phyloP scores from a whole-genome alignment of 192 early-diverging fungal genomes.

The Coemansia furcata region DNA sequence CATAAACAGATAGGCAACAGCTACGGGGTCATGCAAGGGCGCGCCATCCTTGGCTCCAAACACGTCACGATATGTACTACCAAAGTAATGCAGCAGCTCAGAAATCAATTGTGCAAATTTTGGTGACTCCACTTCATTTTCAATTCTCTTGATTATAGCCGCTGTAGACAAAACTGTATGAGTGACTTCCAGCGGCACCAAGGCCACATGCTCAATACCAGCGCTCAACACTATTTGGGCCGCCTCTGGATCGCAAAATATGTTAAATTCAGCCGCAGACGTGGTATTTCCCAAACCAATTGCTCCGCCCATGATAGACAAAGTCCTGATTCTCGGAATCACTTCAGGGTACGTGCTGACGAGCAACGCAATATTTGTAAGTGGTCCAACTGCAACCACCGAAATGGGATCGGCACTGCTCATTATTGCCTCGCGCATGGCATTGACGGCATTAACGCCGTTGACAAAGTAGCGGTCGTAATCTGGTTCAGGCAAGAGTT shows the following conservation, averaged over 20 bases:
- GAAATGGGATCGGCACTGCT: conserved; percentile 10
- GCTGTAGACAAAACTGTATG: conserved; percentile 11
- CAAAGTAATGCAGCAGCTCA: conserved; percentile 15
- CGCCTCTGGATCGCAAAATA: conserved; percentile 37
- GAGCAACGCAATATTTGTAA: conserved; percentile 53
- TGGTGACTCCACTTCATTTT: not conserved
- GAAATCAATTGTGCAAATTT: conserved; percentile 16
- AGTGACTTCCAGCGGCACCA: conserved; percentile 32
- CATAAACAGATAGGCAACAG: conserved; percentile 28
- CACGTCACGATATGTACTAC: conserved; percentile 8
- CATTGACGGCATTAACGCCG: conserved; percentile 13
- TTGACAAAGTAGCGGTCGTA: conserved; percentile 10
- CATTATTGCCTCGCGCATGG: conserved; percentile 27
- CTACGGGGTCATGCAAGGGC: conserved; percentile 32
- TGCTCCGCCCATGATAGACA: conserved; percentile 52
- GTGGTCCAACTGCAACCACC: conserved; percentile 43
- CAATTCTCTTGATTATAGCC: conserved; percentile 19
- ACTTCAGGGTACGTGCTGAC: conserved; percentile 47
- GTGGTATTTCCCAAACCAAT: conserved; percentile 20
- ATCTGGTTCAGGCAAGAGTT: conserved; percentile 13
- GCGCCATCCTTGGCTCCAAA: conserved; percentile 15
- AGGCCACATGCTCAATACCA: conserved; percentile 16
- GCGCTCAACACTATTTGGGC: conserved; percentile 26
- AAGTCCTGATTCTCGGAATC: conserved; percentile 27
- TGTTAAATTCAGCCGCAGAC: conserved; percentile 37